Conservation (phyloP, 2,329 filamentous ascomycete genomes). For the Daldinia sp. region DNA sequence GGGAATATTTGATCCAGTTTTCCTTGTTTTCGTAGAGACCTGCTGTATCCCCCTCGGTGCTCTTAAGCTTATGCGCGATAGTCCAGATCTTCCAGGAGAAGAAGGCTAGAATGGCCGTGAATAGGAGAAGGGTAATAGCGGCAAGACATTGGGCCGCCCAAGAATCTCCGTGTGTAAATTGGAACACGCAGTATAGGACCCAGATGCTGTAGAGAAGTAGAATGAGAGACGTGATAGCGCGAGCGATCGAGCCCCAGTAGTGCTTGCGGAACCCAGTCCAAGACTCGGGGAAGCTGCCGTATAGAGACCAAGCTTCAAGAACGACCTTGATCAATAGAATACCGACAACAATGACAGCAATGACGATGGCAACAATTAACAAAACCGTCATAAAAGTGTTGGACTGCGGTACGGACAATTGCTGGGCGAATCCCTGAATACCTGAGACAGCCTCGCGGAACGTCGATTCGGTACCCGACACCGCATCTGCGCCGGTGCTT, state of each 20-base stretch:
- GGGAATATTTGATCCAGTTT: conserved; percentile 92
- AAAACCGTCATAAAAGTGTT: conserved; percentile 98
- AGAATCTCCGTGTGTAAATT: conserved; percentile 92
- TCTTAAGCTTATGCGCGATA: conserved; percentile 77
- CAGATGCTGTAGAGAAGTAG: conserved; percentile 92
- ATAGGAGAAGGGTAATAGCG: conserved; percentile 79
- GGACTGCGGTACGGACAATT: conserved; percentile 82
- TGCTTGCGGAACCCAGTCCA: conserved; percentile 89
- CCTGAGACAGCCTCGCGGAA: conserved; percentile 69
- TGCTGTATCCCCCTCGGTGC: conserved; percentile 74
- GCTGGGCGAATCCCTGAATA: conserved; percentile 83
- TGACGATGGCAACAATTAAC: conserved; percentile 84
- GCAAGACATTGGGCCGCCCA: conserved; percentile 91
- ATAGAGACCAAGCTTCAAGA: conserved; percentile 90
- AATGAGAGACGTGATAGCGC: conserved; percentile 89
- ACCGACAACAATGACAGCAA: conserved; percentile 83
- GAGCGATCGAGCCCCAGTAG: conserved; percentile 93
- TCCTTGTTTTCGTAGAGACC: conserved; percentile 88
- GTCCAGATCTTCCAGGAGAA: conserved; percentile 86
- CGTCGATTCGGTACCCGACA: conserved; percentile 40
- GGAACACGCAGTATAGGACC: conserved; percentile 95
- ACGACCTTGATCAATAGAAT: conserved; percentile 92
- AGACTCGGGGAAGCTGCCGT: conserved; percentile 81
- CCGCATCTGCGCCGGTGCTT: conserved; percentile 40
- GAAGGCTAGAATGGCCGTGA: conserved; percentile 81